Evolutionary conservation across 2,329 filamentous ascomycete genomes (phyloP), one percentile per base, ranked within the genome.

Genomic region (Fusarium albidum): DNA sequence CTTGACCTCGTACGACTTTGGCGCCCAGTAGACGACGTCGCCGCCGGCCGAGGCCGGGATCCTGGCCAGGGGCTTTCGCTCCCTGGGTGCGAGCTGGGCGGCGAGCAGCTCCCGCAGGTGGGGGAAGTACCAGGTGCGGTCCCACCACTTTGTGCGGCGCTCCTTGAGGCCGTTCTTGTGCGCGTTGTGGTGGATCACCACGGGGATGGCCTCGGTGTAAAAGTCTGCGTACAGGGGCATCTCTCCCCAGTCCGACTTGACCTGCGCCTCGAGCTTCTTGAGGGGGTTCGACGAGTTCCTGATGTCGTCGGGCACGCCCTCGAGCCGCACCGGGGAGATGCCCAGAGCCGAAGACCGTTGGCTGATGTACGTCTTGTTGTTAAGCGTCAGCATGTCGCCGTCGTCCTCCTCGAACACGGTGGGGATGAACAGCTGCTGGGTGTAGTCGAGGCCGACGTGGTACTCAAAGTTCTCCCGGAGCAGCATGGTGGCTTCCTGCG

Each of bases 61-160:
- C 3, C 48, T 39, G 5, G 49, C 15, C 1, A 64, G 18, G 2
- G 50, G 17, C 14, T 29, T 13, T 0, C 27, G 27, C 14, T 46
- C 39, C 4, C 17, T n/a, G 2, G 49, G 11, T 1, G 28, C 18
- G 17, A 67, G 29, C 9, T 52, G 53, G 2, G 18, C n/a, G 3
- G 41, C 15, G 5, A 57, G 5, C 0, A 62, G 52, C 1, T 51
- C 26, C 1, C 61, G 49, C 0, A 64, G 49, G 7, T 64, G 46
- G 0, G 61, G 61, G 7, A 64, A 66, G 37, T 46, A 64, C 65
- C 61, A 66, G 1, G 55, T 66, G 8, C 39, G 38, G 27, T 61
- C 38, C 60, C 62, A 63, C 62, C 58, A 64, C 10, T 46, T 41
- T 7, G 32, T 35, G 3, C 58, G 43, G 1, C 63, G 54, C 2